Evolutionary conservation across 192 early-diverging fungal species (phyloP).

Genomic region (Backusella liffmaniae): DNA sequence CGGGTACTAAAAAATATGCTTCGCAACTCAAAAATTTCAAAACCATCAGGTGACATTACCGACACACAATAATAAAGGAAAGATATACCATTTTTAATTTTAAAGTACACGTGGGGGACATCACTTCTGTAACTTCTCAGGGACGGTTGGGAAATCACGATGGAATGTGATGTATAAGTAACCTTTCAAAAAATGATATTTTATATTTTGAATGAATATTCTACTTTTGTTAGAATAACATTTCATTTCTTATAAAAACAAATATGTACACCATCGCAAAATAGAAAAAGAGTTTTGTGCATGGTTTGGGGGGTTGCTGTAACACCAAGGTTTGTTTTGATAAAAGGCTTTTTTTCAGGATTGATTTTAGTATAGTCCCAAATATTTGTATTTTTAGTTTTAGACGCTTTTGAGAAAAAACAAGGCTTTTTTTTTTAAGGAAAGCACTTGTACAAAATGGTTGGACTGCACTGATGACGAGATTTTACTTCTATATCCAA

Average conservation of each 20-base stretch:
- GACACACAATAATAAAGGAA: not conserved
- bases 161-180: not conserved
- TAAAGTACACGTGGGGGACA: not conserved
- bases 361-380: too few species aligned
- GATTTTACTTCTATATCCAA: not conserved
- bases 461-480: not conserved
- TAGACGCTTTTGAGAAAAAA: not conserved
- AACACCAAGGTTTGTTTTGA: not conserved
- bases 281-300: not conserved
- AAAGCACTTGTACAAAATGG: not conserved
- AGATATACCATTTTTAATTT: not conserved
- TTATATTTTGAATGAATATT: too few species aligned
- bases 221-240: too few species aligned
- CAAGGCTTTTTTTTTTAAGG: not conserved
- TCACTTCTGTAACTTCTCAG: not conserved
- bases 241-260: too few species aligned
- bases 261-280: not conserved
- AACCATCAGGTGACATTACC: not conserved
- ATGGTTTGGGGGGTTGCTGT: not conserved
- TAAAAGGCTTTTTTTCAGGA: too few species aligned
- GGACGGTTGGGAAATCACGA: not conserved
- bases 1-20: slow-evolving; percentile 49
- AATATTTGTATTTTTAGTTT: not conserved
- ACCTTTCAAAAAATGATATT: not conserved
- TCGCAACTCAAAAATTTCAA: slow-evolving; percentile 4